phyloP scores from a whole-genome alignment of 106 monocot genomes.

The Dendrobium huoshanense region DNA sequence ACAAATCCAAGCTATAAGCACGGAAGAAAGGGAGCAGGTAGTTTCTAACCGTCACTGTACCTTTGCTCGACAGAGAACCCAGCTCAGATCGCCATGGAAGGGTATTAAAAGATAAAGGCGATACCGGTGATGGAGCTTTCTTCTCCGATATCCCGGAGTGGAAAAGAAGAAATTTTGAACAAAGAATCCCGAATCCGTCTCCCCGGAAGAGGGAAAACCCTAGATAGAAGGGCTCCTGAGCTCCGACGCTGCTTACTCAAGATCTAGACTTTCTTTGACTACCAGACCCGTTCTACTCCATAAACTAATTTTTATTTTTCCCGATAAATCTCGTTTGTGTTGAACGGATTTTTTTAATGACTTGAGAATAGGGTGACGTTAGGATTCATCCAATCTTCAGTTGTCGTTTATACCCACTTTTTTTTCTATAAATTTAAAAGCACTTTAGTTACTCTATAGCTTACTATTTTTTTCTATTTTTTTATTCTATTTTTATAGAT shows the following conservation, averaged over 20 bases:
- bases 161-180: background rate
- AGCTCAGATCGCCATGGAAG: background rate
- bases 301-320: background rate
- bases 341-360: background rate
- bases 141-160: background rate
- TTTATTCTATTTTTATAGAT: too few species aligned
- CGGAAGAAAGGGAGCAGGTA: background rate
- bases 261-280: background rate
- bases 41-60: background rate
- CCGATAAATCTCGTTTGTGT: background rate
- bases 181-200: background rate
- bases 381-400: slow-evolving; percentile 1
- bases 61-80: background rate
- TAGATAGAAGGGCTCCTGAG: background rate
- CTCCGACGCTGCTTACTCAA: background rate
- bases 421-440: background rate
- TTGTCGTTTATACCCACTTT: background rate
- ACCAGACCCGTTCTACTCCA: background rate
- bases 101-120: background rate
- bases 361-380: background rate
- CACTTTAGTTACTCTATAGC: too few species aligned
- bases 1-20: too few species aligned
- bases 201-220: background rate
- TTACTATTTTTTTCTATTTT: too few species aligned
- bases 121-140: background rate